phyloP scores from a whole-genome alignment of 1,284 basidiomycete genomes.

The Ganoderma lucidum region DNA sequence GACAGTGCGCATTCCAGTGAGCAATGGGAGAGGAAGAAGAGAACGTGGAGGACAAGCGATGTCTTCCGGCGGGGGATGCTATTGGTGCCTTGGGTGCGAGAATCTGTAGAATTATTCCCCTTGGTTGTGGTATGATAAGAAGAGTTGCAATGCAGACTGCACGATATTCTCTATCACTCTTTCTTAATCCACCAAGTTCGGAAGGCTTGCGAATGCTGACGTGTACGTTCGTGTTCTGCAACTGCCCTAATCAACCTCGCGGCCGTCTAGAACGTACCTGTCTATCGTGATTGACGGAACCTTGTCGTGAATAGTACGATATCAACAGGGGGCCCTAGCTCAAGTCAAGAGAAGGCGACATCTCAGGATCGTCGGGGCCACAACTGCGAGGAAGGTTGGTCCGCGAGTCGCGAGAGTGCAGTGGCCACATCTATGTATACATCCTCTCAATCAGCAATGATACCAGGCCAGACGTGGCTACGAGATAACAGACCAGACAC shows the following conservation, averaged over 20 bases:
- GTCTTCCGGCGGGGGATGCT: not conserved
- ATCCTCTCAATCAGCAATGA: not conserved
- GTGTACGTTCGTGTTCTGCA: not conserved
- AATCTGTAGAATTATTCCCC: not conserved
- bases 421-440: not conserved
- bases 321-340: not conserved
- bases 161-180: not conserved
- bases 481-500: not conserved
- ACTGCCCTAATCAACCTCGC: not conserved
- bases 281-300: not conserved
- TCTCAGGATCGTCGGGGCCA: conserved; percentile 1
- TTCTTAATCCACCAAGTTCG: not conserved
- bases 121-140: not conserved
- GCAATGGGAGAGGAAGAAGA: not conserved
- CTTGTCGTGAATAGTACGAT: not conserved
- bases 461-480: not conserved
- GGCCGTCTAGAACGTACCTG: not conserved
- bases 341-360: not conserved
- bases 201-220: not conserved
- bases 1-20: not conserved
- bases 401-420: not conserved
- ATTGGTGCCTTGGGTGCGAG: not conserved
- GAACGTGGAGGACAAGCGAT: not conserved
- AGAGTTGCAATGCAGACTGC: not conserved
- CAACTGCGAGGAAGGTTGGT: not conserved